Evolutionary conservation across 208 protist species (phyloP).

Genomic region (Leishmania turanica): DNA sequence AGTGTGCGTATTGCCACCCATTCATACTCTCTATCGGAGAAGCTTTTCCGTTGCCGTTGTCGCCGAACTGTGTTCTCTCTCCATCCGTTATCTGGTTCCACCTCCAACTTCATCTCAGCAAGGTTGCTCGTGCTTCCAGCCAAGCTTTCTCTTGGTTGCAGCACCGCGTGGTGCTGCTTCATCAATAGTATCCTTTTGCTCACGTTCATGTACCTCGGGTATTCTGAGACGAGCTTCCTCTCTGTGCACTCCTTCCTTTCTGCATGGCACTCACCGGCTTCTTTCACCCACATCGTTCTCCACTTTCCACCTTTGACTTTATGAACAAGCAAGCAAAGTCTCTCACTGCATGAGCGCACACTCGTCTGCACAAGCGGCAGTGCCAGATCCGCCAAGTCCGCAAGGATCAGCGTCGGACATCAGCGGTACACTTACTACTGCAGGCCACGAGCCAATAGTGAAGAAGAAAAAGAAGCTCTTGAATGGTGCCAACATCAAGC

Average conservation of each 20-base stretch:
- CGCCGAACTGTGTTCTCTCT: neutral
- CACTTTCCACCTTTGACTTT: neutral
- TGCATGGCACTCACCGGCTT: neutral
- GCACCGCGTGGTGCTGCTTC: neutral
- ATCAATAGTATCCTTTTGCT: fast-evolving
- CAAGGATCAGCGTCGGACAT: neutral
- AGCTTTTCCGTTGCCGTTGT: neutral
- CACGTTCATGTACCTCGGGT: neutral
- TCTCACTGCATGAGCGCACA: neutral
- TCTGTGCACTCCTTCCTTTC: neutral
- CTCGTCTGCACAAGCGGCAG: neutral
- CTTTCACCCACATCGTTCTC: neutral
- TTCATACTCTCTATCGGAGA: no score
- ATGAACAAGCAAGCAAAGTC: neutral
- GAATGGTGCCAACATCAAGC: constrained; percentile 52
- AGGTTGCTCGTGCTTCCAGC: no score
- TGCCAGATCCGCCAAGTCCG: neutral
- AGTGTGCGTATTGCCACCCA: no score
- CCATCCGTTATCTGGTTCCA: neutral
- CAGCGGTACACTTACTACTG: neutral
- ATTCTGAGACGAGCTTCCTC: neutral
- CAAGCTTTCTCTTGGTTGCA: neutral
- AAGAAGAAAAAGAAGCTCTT: constrained; percentile 55
- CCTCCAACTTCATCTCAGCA: neutral
- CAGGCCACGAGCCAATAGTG: neutral